Base-by-base conservation (phyloP, 805 yeast species). In the Hanseniaspora singularis region DNA sequence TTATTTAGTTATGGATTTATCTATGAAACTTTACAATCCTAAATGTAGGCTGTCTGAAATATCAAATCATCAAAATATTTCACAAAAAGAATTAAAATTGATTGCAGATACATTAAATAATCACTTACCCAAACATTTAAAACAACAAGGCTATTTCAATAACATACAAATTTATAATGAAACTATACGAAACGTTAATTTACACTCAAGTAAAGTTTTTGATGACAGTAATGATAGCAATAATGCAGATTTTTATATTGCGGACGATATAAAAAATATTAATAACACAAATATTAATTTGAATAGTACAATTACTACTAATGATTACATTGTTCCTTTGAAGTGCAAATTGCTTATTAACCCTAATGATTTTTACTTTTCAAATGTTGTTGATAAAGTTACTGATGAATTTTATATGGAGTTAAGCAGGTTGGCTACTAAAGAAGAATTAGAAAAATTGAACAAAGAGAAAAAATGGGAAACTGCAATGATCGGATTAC, bases 1-100 rank as follows among this genome's bases (percentile, higher is more conserved):
- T 54, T 83, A 83, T 57, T 75, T 81, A 30, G 75, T 82, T 24
- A 68, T 82, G 49, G 84, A 81, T 57, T 69, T 79, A 52, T 79
- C 74, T 52, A 68, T 82, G 23, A 76, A 74, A 49, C 77, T 82
- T 55, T 69, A 67, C 12, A 52, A 57, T 1, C 51, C 68, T 24
- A 58, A 61, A 18, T 67, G 68, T 50, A 64, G 77, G 42, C 59
- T 74, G 28, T 73, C 71, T 15, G 69, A n/a, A n/a, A n/a, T n/a
- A n/a, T n/a, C n/a, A n/a, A 64, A 67, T 28, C 70, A 69, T 40
- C 60, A 72, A 36, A 68, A 70, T 51, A 50, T 58, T 3, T 48
- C 60, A 30, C 56, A 57, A 41, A 53, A 58, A 31, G 64, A 48
- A 11, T 34, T 42, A 20, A 41, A 48, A 30, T 16, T 38, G 10